Conservation (phyloP, 2,329 filamentous ascomycete genomes). For the Cytospora chrysosperma region DNA sequence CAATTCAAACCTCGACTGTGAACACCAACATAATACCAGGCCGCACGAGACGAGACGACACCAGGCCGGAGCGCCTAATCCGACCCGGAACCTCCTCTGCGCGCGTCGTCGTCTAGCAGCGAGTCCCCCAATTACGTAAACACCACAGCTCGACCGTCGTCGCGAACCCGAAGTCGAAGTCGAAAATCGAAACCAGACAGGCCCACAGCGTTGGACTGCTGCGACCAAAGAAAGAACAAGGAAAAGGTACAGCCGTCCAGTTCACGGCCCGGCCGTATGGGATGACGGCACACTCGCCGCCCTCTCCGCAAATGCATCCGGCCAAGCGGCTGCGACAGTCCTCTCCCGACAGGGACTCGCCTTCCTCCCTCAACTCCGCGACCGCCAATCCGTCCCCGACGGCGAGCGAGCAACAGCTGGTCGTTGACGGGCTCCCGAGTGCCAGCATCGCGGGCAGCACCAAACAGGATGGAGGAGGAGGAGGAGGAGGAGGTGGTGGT, state of each 20-base stretch:
- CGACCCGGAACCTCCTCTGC: neutral
- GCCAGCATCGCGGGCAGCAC: constrained; percentile 31
- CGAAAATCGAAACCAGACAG: neutral
- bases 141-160: neutral
- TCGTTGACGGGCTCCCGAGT: constrained; percentile 27
- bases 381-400: constrained; percentile 39
- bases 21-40: neutral
- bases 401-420: constrained; percentile 29
- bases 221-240: no score
- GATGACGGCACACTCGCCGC: constrained; percentile 50
- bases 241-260: neutral
- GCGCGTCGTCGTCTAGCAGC: constrained; percentile 3
- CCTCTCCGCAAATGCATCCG: constrained; percentile 51
- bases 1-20: neutral
- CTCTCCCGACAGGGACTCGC: constrained; percentile 48
- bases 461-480: constrained; percentile 28
- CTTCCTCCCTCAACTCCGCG: constrained; percentile 38
- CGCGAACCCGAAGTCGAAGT: neutral
- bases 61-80: constrained; percentile 1
- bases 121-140: constrained; percentile 11
- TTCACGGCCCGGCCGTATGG: constrained; percentile 11
- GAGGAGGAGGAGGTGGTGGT: constrained; percentile 31
- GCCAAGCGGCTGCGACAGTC: constrained; percentile 57
- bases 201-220: neutral
- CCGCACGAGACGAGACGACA: neutral